Evolutionary conservation across 768 basidiomycete genomes (phyloP).

Genomic region (Termitomyces sp.): DNA sequence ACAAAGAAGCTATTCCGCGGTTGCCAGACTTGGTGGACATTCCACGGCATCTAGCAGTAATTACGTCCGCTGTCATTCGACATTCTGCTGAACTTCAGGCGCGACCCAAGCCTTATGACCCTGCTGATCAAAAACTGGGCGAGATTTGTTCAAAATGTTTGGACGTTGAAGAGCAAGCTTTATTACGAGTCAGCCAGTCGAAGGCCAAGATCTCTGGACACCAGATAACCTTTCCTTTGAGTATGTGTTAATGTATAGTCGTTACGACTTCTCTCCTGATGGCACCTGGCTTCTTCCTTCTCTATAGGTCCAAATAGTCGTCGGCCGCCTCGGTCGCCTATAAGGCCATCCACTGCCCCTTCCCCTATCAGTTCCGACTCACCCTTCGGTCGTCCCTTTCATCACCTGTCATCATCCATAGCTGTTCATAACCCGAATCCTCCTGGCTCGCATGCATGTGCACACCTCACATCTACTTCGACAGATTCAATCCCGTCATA

Average conservation of each 20-base stretch:
- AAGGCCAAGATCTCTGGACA: constrained; percentile 31
- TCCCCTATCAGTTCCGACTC: constrained; percentile 25
- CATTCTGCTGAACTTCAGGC: constrained; percentile 41
- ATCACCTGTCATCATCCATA: constrained; percentile 7
- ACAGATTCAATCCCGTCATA: constrained; percentile 46
- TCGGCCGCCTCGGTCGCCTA: constrained; percentile 20
- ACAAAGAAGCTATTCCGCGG: constrained; percentile 65
- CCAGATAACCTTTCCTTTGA: constrained; percentile 8
- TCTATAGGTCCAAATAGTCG: constrained; percentile 6
- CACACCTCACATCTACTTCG: constrained; percentile 48
- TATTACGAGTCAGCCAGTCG: constrained; percentile 60
- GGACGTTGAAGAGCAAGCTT: constrained; percentile 65
- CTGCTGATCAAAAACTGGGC: constrained; percentile 36
- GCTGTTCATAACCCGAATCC: neutral
- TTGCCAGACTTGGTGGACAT: constrained; percentile 75
- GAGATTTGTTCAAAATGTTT: constrained; percentile 58
- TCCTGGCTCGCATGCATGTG: constrained; percentile 13
- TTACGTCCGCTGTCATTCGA: constrained; percentile 74
- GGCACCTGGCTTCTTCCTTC: constrained; percentile 7
- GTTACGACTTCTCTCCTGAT: neutral
- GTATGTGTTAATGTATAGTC: neutral
- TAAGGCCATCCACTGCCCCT: constrained; percentile 46
- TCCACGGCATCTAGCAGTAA: constrained; percentile 69
- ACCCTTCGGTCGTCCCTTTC: constrained; percentile 16
- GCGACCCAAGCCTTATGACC: constrained; percentile 23